These are phyloP conservation scores for Phytophthora crassamura DNA, from an alignment of 352 stramenopile species.

Conservation along the genomic window DNA sequence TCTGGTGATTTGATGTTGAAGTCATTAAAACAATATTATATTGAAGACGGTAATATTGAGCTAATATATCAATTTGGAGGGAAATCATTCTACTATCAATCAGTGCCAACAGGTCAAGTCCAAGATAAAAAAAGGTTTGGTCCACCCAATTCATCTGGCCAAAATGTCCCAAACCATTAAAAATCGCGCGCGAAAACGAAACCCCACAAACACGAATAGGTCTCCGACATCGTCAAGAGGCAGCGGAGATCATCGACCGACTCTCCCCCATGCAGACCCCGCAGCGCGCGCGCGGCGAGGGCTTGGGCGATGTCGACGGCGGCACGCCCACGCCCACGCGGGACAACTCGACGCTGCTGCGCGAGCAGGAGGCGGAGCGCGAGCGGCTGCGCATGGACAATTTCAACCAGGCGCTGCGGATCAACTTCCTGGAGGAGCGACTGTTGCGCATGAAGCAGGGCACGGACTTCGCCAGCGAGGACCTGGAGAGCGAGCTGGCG, in stretches of 20 bases:
- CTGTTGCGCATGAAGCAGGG: slow-evolving; percentile 67
- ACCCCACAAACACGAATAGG: no score
- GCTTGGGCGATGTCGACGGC: neutral
- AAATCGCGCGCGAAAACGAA: slow-evolving; percentile 29
- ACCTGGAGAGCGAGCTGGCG: slow-evolving; percentile 66
- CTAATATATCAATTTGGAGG: no score
- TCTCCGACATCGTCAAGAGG: no score
- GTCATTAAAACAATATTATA: no score
- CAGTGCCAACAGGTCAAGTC: no score
- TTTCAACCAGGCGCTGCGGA: slow-evolving; percentile 75
- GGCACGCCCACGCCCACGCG: slow-evolving; percentile 23
- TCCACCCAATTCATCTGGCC: neutral
- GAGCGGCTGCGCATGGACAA: slow-evolving; percentile 75
- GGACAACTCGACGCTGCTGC: slow-evolving; percentile 47
- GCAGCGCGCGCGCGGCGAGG: slow-evolving; percentile 12
- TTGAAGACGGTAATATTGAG: no score
- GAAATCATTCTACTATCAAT: no score
- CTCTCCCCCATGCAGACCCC: slow-evolving; percentile 33
- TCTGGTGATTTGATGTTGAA: no score
- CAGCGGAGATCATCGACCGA: slow-evolving; percentile 6
- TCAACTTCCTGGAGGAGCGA: slow-evolving; percentile 74
- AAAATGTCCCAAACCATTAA: slow-evolving; percentile 16
- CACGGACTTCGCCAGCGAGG: slow-evolving; percentile 64
- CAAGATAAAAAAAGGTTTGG: no score
- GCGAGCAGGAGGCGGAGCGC: slow-evolving; percentile 62